Conservation (phyloP, 306 rosid genomes). For the Lathyrus sativus region DNA sequence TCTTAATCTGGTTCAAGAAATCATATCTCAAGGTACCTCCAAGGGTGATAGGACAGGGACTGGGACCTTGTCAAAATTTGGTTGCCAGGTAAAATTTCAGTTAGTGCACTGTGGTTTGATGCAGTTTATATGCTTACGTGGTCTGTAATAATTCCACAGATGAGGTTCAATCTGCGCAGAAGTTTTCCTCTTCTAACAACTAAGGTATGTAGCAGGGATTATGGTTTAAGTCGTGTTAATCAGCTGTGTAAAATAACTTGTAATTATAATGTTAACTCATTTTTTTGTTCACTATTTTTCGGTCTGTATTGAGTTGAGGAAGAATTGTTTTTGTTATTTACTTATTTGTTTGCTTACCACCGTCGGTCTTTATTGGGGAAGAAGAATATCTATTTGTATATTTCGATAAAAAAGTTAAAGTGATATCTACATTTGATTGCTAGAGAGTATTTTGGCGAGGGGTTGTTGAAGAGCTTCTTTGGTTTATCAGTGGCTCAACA, state of each 20-base stretch:
- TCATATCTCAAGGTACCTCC: slow-evolving; percentile 70
- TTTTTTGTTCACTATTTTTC: slow-evolving; percentile 14
- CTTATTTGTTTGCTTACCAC: neutral
- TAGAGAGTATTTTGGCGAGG: slow-evolving; percentile 99
- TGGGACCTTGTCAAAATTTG: slow-evolving; percentile 90
- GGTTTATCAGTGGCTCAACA: slow-evolving; percentile 98
- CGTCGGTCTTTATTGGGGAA: slow-evolving; percentile 26
- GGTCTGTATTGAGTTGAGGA: slow-evolving; percentile 19
- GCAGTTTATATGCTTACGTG: slow-evolving; percentile 38
- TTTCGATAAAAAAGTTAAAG: slow-evolving; percentile 43
- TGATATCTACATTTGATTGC: slow-evolving; percentile 43
- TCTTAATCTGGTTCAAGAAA: slow-evolving; percentile 78
- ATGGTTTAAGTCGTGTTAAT: slow-evolving; percentile 20
- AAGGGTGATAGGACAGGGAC: slow-evolving; percentile 95
- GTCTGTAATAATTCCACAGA: slow-evolving; percentile 50
- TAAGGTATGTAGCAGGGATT: slow-evolving; percentile 61
- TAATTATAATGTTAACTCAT: neutral
- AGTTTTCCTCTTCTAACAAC: slow-evolving; percentile 92
- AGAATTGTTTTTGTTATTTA: slow-evolving; percentile 17
- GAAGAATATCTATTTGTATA: slow-evolving; percentile 31
- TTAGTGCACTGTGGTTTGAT: slow-evolving; percentile 32
- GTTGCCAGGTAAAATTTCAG: slow-evolving; percentile 72
- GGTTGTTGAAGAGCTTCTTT: slow-evolving; percentile 94
- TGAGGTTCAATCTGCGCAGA: slow-evolving; percentile 86
- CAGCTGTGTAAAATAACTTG: slow-evolving; percentile 1